Evolutionary conservation across 768 basidiomycete species (phyloP).

Genomic region (Lactarius evosmus): DNA sequence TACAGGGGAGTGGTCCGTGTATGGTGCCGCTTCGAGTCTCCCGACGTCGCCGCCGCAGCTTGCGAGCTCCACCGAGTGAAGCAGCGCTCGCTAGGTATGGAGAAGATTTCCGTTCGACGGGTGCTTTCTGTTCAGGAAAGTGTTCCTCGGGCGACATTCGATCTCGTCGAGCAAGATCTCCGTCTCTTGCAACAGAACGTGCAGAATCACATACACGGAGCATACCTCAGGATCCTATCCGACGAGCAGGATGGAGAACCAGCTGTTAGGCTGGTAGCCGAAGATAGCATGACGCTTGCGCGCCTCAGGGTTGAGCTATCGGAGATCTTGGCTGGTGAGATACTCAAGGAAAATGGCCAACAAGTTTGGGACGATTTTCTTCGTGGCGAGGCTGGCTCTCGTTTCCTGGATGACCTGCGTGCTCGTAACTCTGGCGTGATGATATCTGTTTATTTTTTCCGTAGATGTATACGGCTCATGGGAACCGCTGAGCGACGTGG

Average conservation of each 20-base stretch:
- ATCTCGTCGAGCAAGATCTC: slow-evolving; percentile 45
- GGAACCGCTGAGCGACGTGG: slow-evolving; percentile 46
- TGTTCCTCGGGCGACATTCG: slow-evolving; percentile 40
- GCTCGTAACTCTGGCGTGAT: slow-evolving; percentile 38
- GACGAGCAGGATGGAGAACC: slow-evolving; percentile 19
- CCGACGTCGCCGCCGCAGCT: slow-evolving; percentile 51
- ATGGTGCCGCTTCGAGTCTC: slow-evolving; percentile 54
- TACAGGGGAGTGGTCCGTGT: slow-evolving; percentile 50
- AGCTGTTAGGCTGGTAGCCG: slow-evolving; percentile 48
- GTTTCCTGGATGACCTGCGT: slow-evolving; percentile 48
- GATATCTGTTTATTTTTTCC: slow-evolving; percentile 42
- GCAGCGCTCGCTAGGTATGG: slow-evolving; percentile 46
- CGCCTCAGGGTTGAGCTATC: slow-evolving; percentile 60
- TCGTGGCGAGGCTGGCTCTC: slow-evolving; percentile 38
- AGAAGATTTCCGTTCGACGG: slow-evolving; percentile 49
- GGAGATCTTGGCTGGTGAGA: slow-evolving; percentile 58
- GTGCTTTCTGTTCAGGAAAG: slow-evolving; percentile 50
- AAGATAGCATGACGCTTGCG: slow-evolving; percentile 49
- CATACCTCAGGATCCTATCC: slow-evolving; percentile 36
- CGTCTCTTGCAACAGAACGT: slow-evolving; percentile 39
- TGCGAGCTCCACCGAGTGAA: slow-evolving; percentile 48
- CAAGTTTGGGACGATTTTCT: slow-evolving; percentile 69
- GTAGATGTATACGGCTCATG: slow-evolving; percentile 52
- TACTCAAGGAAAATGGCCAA: slow-evolving; percentile 48
- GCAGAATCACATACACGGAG: slow-evolving; percentile 34